A percentile compares a stretch with the other conserved stretches of the same genome.
Evolutionary conservation across 495 filamentous ascomycete species (phyloP).

Genomic region (Immersiella caudata): DNA sequence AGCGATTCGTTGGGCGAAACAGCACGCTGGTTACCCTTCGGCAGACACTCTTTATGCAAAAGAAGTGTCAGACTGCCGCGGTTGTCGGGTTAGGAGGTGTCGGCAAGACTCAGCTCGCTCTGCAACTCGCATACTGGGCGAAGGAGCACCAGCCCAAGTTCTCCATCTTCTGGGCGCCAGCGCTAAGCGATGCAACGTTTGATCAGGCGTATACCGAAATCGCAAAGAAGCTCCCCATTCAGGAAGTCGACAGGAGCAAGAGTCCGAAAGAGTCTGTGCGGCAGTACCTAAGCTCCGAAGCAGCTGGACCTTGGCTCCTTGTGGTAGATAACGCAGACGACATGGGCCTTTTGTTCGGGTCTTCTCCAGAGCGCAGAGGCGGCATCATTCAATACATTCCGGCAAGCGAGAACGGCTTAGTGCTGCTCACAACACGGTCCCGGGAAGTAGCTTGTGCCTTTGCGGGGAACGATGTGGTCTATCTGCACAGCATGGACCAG

Average conservation of each 20-base stretch:
- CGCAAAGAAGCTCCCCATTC: constrained; percentile 30
- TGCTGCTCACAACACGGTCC: constrained; percentile 40
- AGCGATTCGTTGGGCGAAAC: constrained; percentile 37
- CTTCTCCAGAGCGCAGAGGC: too few relatives aligned
- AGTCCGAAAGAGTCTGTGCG: constrained; percentile 28
- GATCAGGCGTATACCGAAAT: constrained; percentile 52
- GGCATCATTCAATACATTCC: constrained; percentile 37
- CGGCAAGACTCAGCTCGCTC: too few relatives aligned
- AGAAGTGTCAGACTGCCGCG: constrained; percentile 26
- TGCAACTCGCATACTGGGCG: too few relatives aligned
- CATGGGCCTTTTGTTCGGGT: constrained; percentile 23
- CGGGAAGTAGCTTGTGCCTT: constrained; percentile 28
- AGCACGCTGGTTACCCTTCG: constrained; percentile 30
- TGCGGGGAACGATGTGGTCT: constrained; percentile 26
- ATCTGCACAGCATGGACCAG: constrained; percentile 32
- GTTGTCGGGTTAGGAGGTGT: constrained; percentile 52
- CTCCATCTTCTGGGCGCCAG: too few relatives aligned
- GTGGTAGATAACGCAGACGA: constrained; percentile 44
- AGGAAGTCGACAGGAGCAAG: constrained; percentile 7
- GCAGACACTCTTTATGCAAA: constrained; percentile 21
- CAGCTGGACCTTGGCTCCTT: constrained; percentile 35
- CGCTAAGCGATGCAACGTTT: too few relatives aligned
- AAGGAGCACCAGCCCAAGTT: too few relatives aligned
- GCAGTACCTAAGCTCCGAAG: constrained; percentile 27
- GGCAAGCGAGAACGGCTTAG: constrained; percentile 29